Base-by-base conservation (phyloP, 1,139 yeast species). In the Neolecta irregularis region DNA sequence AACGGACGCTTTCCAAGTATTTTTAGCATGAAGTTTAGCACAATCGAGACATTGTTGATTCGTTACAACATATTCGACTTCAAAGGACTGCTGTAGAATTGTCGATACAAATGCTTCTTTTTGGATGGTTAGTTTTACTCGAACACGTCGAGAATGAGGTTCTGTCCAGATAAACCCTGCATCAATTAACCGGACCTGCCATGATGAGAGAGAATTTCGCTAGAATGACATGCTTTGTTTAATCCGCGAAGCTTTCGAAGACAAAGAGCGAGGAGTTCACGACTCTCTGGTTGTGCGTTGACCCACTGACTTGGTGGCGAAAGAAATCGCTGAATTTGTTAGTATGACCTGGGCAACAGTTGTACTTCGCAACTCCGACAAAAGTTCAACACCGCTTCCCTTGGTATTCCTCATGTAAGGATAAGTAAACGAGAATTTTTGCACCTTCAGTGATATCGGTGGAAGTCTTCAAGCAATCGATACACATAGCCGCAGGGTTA, bases 11-110 rank as follows among this genome's bases (percentile, higher is more conserved):
- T 91, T 74, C 99, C 99, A 88, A 12, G 96, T 88, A 54, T 91
- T 81, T 24, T 91, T 78, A 12, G 98, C 88, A 54, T 77, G 88
- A 1, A 93, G 76, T 57, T 81, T 81, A 36, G 96, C 96, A 72
- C 99, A 88, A 62, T 88, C 99, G 2, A 96, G 75, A 65, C 99
- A 88, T 62, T 88, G 99, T 75, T 83, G 81, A 24, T 96, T 94
- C 45, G 81, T 66, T 35, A 88, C 98, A 15, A 80, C 75, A 51
- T 77, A 88, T 51, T 88, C 96, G 12, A 88, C 95, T 57, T 83
- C 96, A 55, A 88, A 85, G 23, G 83, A 72, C 58, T 91, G 98
- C 56, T 91, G 96, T 24, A 91, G 73, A 47, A 88, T 80, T 25
- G 95, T 81, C 50, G 81, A 81, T 21, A 78, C 67, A 72, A 81